Percentiles rank a stretch among this genome's conserved stretches.
These are phyloP conservation scores for Botryosphaeria dothidea DNA, from an alignment of 2,329 filamentous ascomycete species.

Conservation along the genomic window DNA sequence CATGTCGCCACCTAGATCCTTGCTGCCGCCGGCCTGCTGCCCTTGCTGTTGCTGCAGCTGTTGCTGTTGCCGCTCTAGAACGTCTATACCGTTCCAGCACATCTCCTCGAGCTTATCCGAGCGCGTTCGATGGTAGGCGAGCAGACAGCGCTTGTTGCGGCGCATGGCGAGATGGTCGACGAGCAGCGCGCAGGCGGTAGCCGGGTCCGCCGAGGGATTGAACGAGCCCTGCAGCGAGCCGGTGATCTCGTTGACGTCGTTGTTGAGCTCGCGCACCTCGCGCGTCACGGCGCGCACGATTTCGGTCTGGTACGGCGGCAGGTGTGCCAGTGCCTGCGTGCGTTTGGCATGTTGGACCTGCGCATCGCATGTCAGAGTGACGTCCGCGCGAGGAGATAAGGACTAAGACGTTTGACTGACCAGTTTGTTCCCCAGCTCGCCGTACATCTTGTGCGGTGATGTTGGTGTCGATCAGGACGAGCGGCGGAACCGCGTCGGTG, in stretches of 20 bases:
- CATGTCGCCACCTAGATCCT: slow-evolving; percentile 47
- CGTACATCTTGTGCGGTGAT: slow-evolving; percentile 66
- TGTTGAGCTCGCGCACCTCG: slow-evolving; percentile 91
- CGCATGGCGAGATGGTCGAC: slow-evolving; percentile 95
- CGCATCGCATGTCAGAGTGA: not conserved
- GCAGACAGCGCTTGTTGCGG: slow-evolving; percentile 89
- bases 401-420: slow-evolving; percentile 47
- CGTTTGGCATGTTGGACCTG: slow-evolving; percentile 96
- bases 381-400: not conserved
- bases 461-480: not conserved
- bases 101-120: slow-evolving; percentile 91
- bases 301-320: slow-evolving; percentile 91
- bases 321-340: slow-evolving; percentile 79
- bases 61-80: slow-evolving; percentile 65
- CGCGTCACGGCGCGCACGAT: slow-evolving; percentile 83
- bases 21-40: slow-evolving; percentile 20
- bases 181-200: slow-evolving; percentile 81
- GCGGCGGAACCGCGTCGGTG: not conserved
- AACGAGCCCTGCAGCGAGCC: slow-evolving; percentile 65
- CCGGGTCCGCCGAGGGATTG: slow-evolving; percentile 79
- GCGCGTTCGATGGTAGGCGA: slow-evolving; percentile 89
- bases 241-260: slow-evolving; percentile 79
- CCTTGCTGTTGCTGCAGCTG: slow-evolving; percentile 36
- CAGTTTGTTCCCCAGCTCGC: slow-evolving; percentile 82
- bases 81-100: slow-evolving; percentile 86